These are phyloP conservation scores for Hypoxylon trugodes DNA, from an alignment of 495 filamentous ascomycete species.

Conservation along the genomic window DNA sequence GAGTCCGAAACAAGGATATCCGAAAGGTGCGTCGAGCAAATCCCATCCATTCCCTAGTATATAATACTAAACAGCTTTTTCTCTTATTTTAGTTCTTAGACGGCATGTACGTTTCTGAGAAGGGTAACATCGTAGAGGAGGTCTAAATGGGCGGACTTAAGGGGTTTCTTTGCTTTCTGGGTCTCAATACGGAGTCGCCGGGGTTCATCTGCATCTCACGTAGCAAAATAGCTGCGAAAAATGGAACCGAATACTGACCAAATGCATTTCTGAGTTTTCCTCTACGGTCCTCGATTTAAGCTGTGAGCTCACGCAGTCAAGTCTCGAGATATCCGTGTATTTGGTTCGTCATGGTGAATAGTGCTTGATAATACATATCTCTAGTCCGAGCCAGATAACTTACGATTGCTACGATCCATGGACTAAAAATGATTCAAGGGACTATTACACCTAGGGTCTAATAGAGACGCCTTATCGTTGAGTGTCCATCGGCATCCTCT, in stretches of 20 bases:
- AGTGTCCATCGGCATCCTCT: too few species aligned
- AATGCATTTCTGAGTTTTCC: slow-evolving; percentile 23
- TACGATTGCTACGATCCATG: too few species aligned
- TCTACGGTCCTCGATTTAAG: not conserved
- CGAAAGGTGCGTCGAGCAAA: slow-evolving; percentile 76
- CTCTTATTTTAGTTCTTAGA: slow-evolving; percentile 94
- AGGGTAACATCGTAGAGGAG: slow-evolving; percentile 87
- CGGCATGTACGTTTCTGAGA: slow-evolving; percentile 98
- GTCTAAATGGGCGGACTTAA: slow-evolving; percentile 46
- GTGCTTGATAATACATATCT: too few species aligned
- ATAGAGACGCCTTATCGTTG: too few species aligned
- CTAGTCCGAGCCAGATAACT: too few species aligned
- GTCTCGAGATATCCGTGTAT: not conserved
- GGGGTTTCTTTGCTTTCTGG: slow-evolving; percentile 54
- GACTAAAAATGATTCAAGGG: too few species aligned
- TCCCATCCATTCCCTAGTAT: too few species aligned
- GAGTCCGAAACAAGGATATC: slow-evolving; percentile 99
- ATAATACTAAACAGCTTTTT: too few species aligned
- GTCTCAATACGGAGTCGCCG: slow-evolving; percentile 54
- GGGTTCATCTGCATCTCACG: slow-evolving; percentile 68
- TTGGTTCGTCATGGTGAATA: too few species aligned
- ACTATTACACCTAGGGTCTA: too few species aligned
- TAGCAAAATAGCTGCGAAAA: slow-evolving; percentile 62
- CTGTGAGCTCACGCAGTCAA: not conserved
- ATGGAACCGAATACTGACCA: slow-evolving; percentile 49